Conservation (phyloP, 1,284 basidiomycete species). For the Vanrija sp. region DNA sequence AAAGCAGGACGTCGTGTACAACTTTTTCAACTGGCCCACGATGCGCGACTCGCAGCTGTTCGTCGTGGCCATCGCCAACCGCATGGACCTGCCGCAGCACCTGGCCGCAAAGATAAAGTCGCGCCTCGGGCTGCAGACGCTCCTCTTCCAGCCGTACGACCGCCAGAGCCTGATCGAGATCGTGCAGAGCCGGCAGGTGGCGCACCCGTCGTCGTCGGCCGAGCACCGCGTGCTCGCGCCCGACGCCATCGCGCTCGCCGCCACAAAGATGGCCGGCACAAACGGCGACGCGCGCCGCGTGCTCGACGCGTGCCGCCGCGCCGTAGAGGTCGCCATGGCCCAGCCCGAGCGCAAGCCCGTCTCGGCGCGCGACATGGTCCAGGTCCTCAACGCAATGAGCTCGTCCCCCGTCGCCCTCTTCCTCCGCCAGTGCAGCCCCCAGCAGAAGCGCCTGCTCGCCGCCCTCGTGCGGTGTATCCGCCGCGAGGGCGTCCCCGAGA, state of each 20-base stretch:
- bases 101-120: constrained; percentile 89
- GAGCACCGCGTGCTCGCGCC: constrained; percentile 59
- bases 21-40: constrained; percentile 99
- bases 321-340: constrained; percentile 68
- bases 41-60: constrained; percentile 79
- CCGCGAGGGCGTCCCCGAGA: constrained; percentile 79
- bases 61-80: constrained; percentile 96
- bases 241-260: constrained; percentile 83
- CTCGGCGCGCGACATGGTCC: constrained; percentile 67
- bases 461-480: constrained; percentile 77
- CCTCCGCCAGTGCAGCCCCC: constrained; percentile 71
- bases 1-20: constrained; percentile 97
- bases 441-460: constrained; percentile 85
- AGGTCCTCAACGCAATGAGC: constrained; percentile 84
- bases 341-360: constrained; percentile 52
- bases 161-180: constrained; percentile 78
- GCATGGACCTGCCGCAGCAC: constrained; percentile 95
- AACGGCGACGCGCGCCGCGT: constrained; percentile 93
- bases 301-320: constrained; percentile 84
- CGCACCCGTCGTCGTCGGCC: constrained; percentile 53
- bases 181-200: constrained; percentile 68
- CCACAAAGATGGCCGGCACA: constrained; percentile 86
- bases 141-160: constrained; percentile 91
- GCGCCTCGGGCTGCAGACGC: constrained; percentile 89
- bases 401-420: constrained; percentile 83